Evolutionary conservation across 2,329 filamentous ascomycete species (phyloP).

Genomic region (Alternaria gansuensis): DNA sequence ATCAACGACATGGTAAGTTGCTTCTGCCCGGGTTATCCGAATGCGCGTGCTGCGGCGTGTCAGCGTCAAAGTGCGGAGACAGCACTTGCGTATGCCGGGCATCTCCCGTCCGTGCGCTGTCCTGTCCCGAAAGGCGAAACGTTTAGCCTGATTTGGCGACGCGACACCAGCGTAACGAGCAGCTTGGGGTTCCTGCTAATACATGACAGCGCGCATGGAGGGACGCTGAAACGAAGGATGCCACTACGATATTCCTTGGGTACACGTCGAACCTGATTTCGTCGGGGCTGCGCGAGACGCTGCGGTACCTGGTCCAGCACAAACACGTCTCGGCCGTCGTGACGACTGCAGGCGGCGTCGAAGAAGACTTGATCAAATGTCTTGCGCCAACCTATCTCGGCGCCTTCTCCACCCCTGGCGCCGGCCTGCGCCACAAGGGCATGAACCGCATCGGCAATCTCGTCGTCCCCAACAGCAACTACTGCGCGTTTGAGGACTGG

Average conservation of each 20-base stretch:
- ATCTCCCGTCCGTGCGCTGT: constrained; percentile 33
- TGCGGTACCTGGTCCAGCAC: constrained; percentile 93
- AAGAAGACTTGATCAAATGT: constrained; percentile 99
- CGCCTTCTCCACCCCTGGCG: constrained; percentile 80
- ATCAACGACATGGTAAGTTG: constrained; percentile 88
- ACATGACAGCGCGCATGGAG: constrained; percentile 73
- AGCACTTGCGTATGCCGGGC: constrained; percentile 30
- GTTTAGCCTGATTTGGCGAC: constrained; percentile 47
- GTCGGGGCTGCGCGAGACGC: constrained; percentile 87
- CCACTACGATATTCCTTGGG: constrained; percentile 93
- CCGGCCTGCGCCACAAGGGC: constrained; percentile 80
- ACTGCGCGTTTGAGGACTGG: constrained; percentile 98
- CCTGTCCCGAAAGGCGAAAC: constrained; percentile 33
- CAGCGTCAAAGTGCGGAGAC: constrained; percentile 33
- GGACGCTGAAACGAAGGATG: constrained; percentile 78
- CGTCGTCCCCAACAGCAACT: constrained; percentile 94
- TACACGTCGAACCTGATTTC: constrained; percentile 99
- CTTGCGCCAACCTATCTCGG: constrained; percentile 93
- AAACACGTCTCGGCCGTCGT: constrained; percentile 92
- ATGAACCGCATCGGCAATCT: constrained; percentile 97
- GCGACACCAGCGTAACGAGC: constrained; percentile 34
- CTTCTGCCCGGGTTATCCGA: constrained; percentile 21
- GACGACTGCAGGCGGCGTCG: constrained; percentile 92
- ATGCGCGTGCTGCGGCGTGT: constrained; percentile 21
- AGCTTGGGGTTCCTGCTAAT: constrained; percentile 41